Evolutionary conservation across 192 early-diverging fungal genomes (phyloP).

Genomic region (Coemansia sp.): DNA sequence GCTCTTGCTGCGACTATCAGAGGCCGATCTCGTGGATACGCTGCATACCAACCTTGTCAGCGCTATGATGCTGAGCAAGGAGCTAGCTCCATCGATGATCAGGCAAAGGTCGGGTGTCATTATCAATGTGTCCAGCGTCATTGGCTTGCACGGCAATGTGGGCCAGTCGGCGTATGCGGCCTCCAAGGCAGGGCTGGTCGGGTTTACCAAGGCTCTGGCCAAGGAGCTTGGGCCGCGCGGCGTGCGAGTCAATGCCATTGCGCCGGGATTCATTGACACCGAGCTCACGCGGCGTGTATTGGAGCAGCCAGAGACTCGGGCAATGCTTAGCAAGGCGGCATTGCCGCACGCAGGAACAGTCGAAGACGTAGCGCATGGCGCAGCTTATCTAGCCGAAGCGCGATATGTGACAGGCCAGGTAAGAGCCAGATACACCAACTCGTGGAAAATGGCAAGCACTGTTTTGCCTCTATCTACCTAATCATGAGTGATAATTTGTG

Average conservation of each 20-base stretch:
- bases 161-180: slow-evolving; percentile 74
- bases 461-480: neutral
- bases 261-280: slow-evolving; percentile 88
- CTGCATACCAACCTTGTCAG: slow-evolving; percentile 74
- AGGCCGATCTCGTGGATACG: slow-evolving; percentile 56
- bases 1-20: slow-evolving; percentile 53
- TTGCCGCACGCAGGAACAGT: slow-evolving; percentile 13
- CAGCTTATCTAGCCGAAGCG: slow-evolving; percentile 34
- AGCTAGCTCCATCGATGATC: slow-evolving; percentile 24
- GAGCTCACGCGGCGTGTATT: slow-evolving; percentile 26
- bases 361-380: slow-evolving; percentile 45
- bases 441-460: neutral
- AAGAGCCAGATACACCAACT: too few relatives aligned
- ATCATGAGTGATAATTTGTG: neutral
- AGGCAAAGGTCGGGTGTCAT: slow-evolving; percentile 59
- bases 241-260: slow-evolving; percentile 80
- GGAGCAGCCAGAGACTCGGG: slow-evolving; percentile 9
- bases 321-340: slow-evolving; percentile 29
- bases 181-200: slow-evolving; percentile 84
- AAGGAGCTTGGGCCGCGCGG: slow-evolving; percentile 74
- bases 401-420: slow-evolving; percentile 48
- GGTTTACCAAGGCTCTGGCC: slow-evolving; percentile 83
- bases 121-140: slow-evolving; percentile 84
- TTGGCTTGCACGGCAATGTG: slow-evolving; percentile 59
- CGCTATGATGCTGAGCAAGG: slow-evolving; percentile 63